Percentiles rank a stretch among this genome's conserved stretches.
These are phyloP conservation scores for Nicotiana sylvestris DNA, from an alignment of 257 asterid genomes.

Conservation along the genomic window DNA sequence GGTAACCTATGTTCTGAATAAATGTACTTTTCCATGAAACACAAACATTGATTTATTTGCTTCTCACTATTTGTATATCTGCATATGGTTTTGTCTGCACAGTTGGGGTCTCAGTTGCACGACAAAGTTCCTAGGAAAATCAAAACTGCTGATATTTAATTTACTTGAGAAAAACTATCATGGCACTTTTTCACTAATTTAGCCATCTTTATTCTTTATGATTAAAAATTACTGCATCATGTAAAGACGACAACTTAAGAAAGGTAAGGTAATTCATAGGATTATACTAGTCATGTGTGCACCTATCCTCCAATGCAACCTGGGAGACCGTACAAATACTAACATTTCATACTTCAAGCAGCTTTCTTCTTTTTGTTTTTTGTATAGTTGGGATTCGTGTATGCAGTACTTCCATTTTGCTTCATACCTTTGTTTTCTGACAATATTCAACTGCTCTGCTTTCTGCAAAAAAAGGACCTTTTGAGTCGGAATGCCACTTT, in stretches of 20 bases:
- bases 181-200: neutral
- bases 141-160: neutral
- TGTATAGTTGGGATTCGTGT: neutral
- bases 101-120: neutral
- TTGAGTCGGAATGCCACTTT: slow-evolving; percentile 76
- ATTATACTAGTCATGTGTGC: neutral
- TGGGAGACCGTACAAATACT: neutral
- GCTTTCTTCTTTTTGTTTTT: neutral
- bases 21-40: neutral
- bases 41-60: slow-evolving; percentile 3
- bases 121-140: neutral
- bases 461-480: slow-evolving; percentile 57
- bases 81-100: neutral
- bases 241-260: neutral
- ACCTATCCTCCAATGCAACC: neutral
- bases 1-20: neutral
- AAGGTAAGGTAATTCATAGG: neutral
- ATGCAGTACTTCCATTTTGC: neutral
- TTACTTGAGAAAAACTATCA: neutral
- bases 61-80: neutral
- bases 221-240: neutral
- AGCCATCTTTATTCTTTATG: neutral
- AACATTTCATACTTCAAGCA: neutral
- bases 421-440: neutral
- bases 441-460: neutral